Evolutionary conservation across 1,284 basidiomycete species (phyloP).

Genomic region (Pascua sp.): DNA sequence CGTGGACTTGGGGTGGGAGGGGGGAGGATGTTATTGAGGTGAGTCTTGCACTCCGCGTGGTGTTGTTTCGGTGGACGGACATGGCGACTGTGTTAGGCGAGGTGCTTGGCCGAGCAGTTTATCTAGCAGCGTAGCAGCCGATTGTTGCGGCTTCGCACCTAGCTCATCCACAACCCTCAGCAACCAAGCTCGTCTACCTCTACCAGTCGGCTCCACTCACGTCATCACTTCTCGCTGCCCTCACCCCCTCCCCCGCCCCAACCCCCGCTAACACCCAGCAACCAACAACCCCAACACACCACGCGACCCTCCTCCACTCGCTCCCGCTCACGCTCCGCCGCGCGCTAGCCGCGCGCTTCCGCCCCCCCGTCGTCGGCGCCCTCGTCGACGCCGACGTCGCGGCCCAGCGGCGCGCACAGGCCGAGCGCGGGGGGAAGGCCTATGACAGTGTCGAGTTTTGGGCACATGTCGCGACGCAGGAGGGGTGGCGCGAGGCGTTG

Average conservation of each 20-base stretch:
- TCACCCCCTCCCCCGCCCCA: too few species aligned
- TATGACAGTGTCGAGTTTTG: constrained; percentile 70
- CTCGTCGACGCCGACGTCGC: constrained; percentile 14
- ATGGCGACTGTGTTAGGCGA: too few species aligned
- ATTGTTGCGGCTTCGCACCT: too few species aligned
- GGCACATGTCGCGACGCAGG: constrained; percentile 65
- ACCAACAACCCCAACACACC: constrained; percentile 59
- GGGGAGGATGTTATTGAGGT: constrained; percentile 20
- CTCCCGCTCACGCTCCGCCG: constrained; percentile 62
- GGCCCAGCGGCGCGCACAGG: constrained; percentile 5
- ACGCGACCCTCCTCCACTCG: constrained; percentile 69
- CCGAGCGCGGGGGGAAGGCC: not conserved
- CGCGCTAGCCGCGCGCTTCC: constrained; percentile 21
- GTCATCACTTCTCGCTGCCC: too few species aligned
- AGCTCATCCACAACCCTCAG: too few species aligned
- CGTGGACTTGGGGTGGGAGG: constrained; percentile 14
- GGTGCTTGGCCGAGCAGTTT: too few species aligned
- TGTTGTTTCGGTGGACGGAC: too few species aligned
- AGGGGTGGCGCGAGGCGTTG: constrained; percentile 58
- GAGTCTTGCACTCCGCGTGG: constrained; percentile 3
- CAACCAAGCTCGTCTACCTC: too few species aligned
- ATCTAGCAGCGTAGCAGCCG: too few species aligned
- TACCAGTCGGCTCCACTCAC: too few species aligned
- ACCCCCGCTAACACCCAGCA: constrained; percentile 51
- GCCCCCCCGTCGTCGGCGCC: constrained; percentile 19